Evolutionary conservation across 495 filamentous ascomycete species (phyloP).

Genomic region (Articulospora tetracladia): DNA sequence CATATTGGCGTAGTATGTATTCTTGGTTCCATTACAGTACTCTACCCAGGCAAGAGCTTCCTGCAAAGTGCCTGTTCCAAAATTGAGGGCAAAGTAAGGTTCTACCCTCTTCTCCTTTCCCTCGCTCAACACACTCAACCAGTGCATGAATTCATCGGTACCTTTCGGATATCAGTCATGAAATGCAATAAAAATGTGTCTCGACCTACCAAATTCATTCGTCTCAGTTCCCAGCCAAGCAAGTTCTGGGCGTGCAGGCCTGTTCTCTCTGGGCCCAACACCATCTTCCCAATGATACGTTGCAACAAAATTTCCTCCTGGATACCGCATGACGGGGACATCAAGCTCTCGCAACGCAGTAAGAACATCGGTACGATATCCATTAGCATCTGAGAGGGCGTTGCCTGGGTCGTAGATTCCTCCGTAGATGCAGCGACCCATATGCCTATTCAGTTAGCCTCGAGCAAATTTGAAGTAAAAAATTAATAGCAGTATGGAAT

Average conservation of each 20-base stretch:
- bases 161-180: conserved; percentile 5
- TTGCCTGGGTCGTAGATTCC: conserved; percentile 76
- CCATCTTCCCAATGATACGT: conserved; percentile 84
- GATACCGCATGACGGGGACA: conserved; percentile 72
- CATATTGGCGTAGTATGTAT: conserved; percentile 78
- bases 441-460: conserved; percentile 48
- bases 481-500: no score
- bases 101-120: conserved; percentile 43
- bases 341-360: conserved; percentile 64
- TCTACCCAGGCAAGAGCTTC: conserved; percentile 77
- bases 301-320: conserved; percentile 76
- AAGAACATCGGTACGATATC: conserved; percentile 73
- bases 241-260: conserved; percentile 65
- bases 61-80: conserved; percentile 72
- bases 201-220: conserved; percentile 55
- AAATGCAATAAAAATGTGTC: background rate
- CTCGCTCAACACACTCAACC: conserved; percentile 60
- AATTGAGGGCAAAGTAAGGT: conserved; percentile 73
- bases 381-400: conserved; percentile 65
- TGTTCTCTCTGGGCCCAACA: conserved; percentile 62
- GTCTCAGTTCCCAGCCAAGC: conserved; percentile 72
- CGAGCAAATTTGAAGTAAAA: background rate
- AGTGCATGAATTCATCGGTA: conserved; percentile 80
- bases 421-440: conserved; percentile 82
- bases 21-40: conserved; percentile 68